Evolutionary conservation across 306 rosid genomes (phyloP).

Genomic region (Rubus parviflorus): DNA sequence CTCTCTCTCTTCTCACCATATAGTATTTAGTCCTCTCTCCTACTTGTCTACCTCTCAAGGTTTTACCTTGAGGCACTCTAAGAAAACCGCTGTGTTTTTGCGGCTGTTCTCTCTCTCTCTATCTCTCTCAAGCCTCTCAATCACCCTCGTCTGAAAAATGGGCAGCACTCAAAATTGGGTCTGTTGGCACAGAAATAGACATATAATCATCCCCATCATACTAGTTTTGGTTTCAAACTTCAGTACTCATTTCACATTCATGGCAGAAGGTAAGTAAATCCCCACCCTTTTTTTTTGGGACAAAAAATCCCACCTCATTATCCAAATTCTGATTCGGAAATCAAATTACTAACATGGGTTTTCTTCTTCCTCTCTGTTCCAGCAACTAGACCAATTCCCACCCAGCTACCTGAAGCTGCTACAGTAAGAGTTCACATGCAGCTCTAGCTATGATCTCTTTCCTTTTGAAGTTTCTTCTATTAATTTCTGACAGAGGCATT

Average conservation of each 20-base stretch:
- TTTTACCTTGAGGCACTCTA: slow-evolving; percentile 17
- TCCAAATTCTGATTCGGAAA: neutral
- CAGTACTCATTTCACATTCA: slow-evolving; percentile 29
- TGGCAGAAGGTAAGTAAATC: slow-evolving; percentile 59
- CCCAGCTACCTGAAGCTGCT: slow-evolving; percentile 32
- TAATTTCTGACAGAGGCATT: neutral
- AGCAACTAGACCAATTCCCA: slow-evolving; percentile 56
- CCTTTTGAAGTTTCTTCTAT: neutral
- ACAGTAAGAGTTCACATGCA: slow-evolving; percentile 31
- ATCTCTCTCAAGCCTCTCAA: neutral
- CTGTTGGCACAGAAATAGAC: slow-evolving; percentile 48
- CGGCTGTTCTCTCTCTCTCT: slow-evolving; percentile 27
- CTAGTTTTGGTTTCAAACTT: slow-evolving; percentile 46
- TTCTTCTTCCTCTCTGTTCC: neutral
- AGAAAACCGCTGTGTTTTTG: slow-evolving; percentile 4
- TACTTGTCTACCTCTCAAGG: slow-evolving; percentile 35
- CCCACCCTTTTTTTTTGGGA: too few relatives aligned
- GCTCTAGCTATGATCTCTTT: neutral
- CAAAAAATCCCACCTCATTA: neutral
- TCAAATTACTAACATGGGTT: neutral
- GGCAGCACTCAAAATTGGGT: slow-evolving; percentile 44
- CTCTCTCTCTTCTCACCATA: neutral
- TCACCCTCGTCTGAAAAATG: slow-evolving; percentile 34
- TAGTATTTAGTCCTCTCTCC: neutral
- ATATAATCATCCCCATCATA: slow-evolving; percentile 30